Evolutionary conservation across 1,284 basidiomycete genomes (phyloP), one percentile per base, ranked within the genome.

Genomic region (Cryptococcus amylolentus): DNA sequence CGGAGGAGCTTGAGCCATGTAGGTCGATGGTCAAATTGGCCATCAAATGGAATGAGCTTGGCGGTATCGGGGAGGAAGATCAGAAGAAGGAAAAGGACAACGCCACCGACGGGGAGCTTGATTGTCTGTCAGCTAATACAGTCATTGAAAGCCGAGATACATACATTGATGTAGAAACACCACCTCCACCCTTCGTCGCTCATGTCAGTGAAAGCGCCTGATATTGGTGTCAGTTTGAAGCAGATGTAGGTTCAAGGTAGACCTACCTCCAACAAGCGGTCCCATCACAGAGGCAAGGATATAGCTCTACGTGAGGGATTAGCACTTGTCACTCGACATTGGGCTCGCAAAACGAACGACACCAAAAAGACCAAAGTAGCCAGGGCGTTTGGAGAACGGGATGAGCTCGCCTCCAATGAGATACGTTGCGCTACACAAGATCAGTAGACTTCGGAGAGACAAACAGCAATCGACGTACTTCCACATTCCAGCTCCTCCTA

Each of bases 81-180:
- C 3, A 58, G 38, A 4, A 64, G 51, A 26, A 65, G 52, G 1
- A 52, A 43, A 12, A 64, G 51, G 1, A 61, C 60, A 10, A 62
- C 45, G 2, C 60, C 63, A 20, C 65, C 63, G 37, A 66, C 64
- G 7, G 56, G 51, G 1, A 57, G 31, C 58, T 61, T 37, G 27
- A 40, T 13, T 23, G 27, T 51, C 12, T 28, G 57, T 51, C 39
- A 40, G 37, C 23, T 14, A 4, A 3, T n/a, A 10, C 26, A 14
- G n/a, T 42, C 16, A 12, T 13, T 39, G n/a, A 48, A 37, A 1
- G 18, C 3, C 20, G 44, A 51, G 39, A 42, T 13, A 37, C 42
- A 58, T n/a, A 62, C 53, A 23, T 62, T 63, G 51, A 68, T 56
- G 52, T 68, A 68, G 51, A 68, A 68, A 51, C 66, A 68, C 67